Base-by-base conservation (phyloP, 805 yeast genomes). In the Teunomyces tritomae region DNA sequence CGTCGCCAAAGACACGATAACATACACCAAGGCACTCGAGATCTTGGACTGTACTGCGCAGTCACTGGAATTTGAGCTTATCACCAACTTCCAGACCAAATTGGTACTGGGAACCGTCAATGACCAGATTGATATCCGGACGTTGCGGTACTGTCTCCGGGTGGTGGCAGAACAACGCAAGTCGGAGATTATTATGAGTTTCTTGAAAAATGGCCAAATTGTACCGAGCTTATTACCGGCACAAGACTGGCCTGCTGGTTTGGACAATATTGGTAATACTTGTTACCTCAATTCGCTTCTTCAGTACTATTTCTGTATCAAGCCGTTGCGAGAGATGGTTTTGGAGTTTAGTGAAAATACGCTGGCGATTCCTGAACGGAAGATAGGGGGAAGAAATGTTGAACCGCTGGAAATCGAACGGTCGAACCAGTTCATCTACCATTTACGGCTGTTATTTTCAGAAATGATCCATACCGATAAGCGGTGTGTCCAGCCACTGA, bases 231-330 rank as follows among this genome's bases (percentile, higher is more conserved):
- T 87, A 14, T 55, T 72, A 11, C 84, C 90, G 0, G 78, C 82
- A 0, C 83, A 79, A 11, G 77, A 80, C 43, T 84, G 92, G 80
- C 99, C 99, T 0, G 88, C 89, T 3, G 99, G 99, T 0, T 74
- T 94, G 59, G 88, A 86, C 65, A 94, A 94, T 62, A 91, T 90
- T 52, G 99, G 99, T 20, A 94, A 94, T 62, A 92, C 99, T 0
- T 94, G 99, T 65, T 91, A 91, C 57, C 46, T 94, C 64, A 92
- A 94, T 63, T 92, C 98, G 0, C 72, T 94, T 43, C 69, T 92
- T 36, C 99, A 92, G 62, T 92, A 86, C 59, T 92, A 89, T 64
- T 94, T 90, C 69, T 86, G 89, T 5, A 80, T 94, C 39, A 80
- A 81, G 47, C 97, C 97, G 0, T 70, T 94, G 34, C 76, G 97